Evolutionary conservation across 1,139 yeast species (phyloP).

Genomic region (Petasospora fabianii): DNA sequence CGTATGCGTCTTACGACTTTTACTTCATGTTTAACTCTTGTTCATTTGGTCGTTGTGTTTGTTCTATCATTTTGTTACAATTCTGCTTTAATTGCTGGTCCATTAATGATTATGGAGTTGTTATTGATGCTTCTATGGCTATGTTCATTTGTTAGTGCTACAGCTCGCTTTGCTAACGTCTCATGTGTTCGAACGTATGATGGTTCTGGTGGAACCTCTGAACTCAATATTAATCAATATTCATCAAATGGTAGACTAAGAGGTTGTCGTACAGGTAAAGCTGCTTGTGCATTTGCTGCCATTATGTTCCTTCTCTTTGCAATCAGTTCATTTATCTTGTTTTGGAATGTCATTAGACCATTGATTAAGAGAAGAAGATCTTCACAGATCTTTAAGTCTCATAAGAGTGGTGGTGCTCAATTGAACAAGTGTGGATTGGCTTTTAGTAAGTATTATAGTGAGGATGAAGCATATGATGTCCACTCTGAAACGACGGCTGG

Average conservation of each 20-base stretch:
- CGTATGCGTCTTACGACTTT: constrained; percentile 24
- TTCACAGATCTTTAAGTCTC: constrained; percentile 13
- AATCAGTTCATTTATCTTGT: constrained; percentile 25
- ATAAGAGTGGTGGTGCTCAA: constrained; percentile 8
- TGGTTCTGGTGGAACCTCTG: background rate
- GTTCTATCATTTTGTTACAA: constrained; percentile 11
- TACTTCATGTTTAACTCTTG: constrained; percentile 17
- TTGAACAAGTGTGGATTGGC: constrained; percentile 20
- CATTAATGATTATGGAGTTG: constrained; percentile 16
- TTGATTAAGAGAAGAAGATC: constrained; percentile 14
- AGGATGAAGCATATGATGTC: too few species aligned
- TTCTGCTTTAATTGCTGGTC: constrained; percentile 16
- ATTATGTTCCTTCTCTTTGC: constrained; percentile 28
- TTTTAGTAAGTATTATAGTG: constrained; percentile 8
- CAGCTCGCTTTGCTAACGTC: constrained; percentile 17
- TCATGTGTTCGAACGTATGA: constrained; percentile 3
- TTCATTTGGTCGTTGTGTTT: constrained; percentile 16
- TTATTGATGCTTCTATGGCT: constrained; percentile 19
- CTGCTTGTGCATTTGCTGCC: constrained; percentile 35
- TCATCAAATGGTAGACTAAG: background rate
- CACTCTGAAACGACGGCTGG: too few species aligned
- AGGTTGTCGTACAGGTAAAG: constrained; percentile 30
- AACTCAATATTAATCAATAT: background rate
- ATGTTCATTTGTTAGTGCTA: constrained; percentile 21
- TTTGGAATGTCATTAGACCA: constrained; percentile 29